phyloP scores from a whole-genome alignment of 2,329 filamentous ascomycete genomes.

The Talaromyces islandicus region DNA sequence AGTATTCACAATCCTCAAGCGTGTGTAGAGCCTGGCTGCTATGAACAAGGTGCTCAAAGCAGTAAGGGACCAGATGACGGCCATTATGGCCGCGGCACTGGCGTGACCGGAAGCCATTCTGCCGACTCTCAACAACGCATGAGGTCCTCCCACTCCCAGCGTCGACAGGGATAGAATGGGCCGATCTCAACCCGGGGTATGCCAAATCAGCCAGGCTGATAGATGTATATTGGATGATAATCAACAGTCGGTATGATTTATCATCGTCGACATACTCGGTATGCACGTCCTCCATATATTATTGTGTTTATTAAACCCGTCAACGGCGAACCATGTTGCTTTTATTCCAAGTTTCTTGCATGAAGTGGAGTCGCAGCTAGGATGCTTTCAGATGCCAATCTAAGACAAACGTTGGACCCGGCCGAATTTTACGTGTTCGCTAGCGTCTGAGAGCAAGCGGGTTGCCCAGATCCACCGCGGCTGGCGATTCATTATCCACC shows the following conservation, averaged over 20 bases:
- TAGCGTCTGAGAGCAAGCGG: not conserved
- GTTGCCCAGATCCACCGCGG: not conserved
- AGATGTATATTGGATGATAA: not conserved
- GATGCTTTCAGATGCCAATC: not conserved
- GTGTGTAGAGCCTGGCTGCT: conserved; percentile 8
- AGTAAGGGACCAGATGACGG: conserved; percentile 10
- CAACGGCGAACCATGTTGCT: not conserved
- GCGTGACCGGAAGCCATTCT: not conserved
- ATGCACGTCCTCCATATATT: not conserved
- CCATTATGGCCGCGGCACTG: conserved; percentile 2
- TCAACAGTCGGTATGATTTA: not conserved
- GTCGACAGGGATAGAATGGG: not conserved
- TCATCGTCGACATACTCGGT: not conserved
- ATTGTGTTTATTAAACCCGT: not conserved
- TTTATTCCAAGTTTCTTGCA: not conserved
- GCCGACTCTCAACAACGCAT: not conserved
- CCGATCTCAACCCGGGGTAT: not conserved
- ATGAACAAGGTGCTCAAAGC: conserved; percentile 7
- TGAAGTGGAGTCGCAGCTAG: not conserved
- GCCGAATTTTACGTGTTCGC: not conserved
- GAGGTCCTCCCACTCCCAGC: not conserved
- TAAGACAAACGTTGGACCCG: not conserved
- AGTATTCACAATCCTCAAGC: conserved; percentile 7
- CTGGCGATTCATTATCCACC: not conserved
- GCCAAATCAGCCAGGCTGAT: not conserved